These are phyloP conservation scores for Zygotorulaspora chibaensis DNA, from an alignment of 805 yeast species.

Conservation along the genomic window DNA sequence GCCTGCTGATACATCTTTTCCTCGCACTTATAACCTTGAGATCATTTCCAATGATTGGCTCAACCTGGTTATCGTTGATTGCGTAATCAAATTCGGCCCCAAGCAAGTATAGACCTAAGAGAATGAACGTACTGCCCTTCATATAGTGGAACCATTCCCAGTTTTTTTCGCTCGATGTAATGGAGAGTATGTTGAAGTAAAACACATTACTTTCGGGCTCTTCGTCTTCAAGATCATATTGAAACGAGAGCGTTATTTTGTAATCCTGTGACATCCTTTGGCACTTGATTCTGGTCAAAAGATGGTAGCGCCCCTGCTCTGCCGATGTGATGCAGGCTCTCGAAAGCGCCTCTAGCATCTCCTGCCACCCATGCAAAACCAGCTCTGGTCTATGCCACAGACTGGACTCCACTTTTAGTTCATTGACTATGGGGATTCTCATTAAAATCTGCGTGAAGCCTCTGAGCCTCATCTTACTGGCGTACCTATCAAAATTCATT, in stretches of 20 bases:
- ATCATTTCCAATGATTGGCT: conserved; percentile 6
- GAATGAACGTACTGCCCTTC: conserved; percentile 1
- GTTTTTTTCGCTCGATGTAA: background rate
- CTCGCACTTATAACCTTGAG: conserved; percentile 4
- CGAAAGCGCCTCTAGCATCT: background rate
- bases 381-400: background rate
- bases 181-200: conserved; percentile 1
- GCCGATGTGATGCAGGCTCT: background rate
- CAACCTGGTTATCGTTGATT: conserved; percentile 5
- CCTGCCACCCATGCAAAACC: conserved; percentile 1
- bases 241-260: background rate
- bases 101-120: conserved; percentile 1
- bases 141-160: conserved; percentile 5
- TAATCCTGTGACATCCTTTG: background rate
- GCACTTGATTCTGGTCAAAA: background rate
- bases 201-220: background rate
- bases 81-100: conserved; percentile 5
- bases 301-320: background rate
- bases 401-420: background rate
- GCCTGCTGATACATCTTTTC: conserved; percentile 4
- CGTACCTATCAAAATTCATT: background rate
- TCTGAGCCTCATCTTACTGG: background rate
- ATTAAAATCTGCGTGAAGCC: conserved; percentile 2
- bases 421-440: conserved; percentile 2
- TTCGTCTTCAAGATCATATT: background rate